Conservation (phyloP, 1,139 yeast species). For the Kluyveromyces marxianus region DNA sequence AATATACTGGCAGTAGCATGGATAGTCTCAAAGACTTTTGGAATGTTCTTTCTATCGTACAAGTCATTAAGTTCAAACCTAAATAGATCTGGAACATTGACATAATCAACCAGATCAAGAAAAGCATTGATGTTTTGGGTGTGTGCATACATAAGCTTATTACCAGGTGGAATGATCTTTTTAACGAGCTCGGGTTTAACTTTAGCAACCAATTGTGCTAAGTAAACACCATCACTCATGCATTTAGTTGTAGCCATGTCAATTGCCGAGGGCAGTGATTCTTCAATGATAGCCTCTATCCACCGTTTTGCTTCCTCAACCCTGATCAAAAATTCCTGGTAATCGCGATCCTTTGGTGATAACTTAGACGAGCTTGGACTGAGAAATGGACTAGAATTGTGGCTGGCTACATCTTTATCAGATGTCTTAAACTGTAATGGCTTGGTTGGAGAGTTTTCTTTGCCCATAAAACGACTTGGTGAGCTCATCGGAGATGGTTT, state of each 20-base stretch:
- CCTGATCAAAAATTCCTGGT: slow-evolving; percentile 83
- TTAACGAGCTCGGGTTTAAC: slow-evolving; percentile 63
- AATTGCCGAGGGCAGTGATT: slow-evolving; percentile 43
- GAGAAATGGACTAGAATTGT: background rate
- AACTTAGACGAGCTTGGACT: slow-evolving; percentile 8
- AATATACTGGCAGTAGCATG: slow-evolving; percentile 76
- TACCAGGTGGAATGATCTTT: slow-evolving; percentile 45
- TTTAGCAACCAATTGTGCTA: slow-evolving; percentile 70
- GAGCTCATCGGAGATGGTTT: background rate
- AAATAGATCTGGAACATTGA: slow-evolving; percentile 79
- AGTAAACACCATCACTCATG: slow-evolving; percentile 73
- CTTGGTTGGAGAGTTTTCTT: slow-evolving; percentile 6
- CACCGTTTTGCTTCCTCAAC: slow-evolving; percentile 78
- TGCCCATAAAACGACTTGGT: slow-evolving; percentile 3
- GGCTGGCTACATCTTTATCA: slow-evolving; percentile 3
- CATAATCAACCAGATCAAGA: slow-evolving; percentile 59
- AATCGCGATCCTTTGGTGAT: slow-evolving; percentile 31
- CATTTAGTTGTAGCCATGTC: slow-evolving; percentile 50
- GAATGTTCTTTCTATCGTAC: slow-evolving; percentile 86
- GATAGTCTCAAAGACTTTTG: slow-evolving; percentile 88
- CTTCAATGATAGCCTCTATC: slow-evolving; percentile 55
- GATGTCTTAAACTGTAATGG: slow-evolving; percentile 1
- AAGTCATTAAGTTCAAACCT: slow-evolving; percentile 87
- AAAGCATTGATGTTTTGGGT: slow-evolving; percentile 89
- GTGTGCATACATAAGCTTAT: slow-evolving; percentile 71